Conservation (phyloP, 306 rosid species). For the Rubus idaeus region DNA sequence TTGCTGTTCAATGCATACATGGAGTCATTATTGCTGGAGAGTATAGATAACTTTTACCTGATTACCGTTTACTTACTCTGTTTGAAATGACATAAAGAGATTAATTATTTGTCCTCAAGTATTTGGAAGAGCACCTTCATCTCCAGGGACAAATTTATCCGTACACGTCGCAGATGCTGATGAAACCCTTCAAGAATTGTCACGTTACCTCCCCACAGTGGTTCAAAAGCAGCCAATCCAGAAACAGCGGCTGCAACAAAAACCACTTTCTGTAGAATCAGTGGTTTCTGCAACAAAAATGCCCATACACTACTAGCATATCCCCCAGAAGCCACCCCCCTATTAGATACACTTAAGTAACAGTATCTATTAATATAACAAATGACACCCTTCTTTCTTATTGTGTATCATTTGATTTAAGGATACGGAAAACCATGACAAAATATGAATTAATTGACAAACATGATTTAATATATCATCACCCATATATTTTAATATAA, state of each 20-base stretch:
- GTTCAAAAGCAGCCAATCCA: constrained; percentile 26
- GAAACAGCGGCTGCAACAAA: constrained; percentile 49
- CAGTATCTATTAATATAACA: no score
- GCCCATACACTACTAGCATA: not conserved
- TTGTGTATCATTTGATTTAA: no score
- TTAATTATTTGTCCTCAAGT: constrained; percentile 39
- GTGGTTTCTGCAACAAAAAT: constrained; percentile 32
- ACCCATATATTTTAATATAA: no score
- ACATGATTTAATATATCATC: no score
- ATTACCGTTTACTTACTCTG: constrained; percentile 34
- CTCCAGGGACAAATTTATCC: constrained; percentile 10
- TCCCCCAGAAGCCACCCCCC: no score
- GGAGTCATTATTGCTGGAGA: no score
- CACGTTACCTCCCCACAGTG: constrained; percentile 24
- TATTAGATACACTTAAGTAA: no score
- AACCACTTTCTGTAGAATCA: constrained; percentile 34
- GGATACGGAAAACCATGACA: no score
- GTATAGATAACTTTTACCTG: constrained; percentile 7
- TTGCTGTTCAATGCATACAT: no score
- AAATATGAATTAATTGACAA: no score
- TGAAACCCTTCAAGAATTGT: constrained; percentile 7
- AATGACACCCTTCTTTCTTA: no score
- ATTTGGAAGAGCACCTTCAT: constrained; percentile 47
- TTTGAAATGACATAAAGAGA: constrained; percentile 55
- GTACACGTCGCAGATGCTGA: constrained; percentile 40